These are phyloP conservation scores for Fusarium pseudograminearum DNA, from an alignment of 2,329 filamentous ascomycete species.

Conservation along the genomic window DNA sequence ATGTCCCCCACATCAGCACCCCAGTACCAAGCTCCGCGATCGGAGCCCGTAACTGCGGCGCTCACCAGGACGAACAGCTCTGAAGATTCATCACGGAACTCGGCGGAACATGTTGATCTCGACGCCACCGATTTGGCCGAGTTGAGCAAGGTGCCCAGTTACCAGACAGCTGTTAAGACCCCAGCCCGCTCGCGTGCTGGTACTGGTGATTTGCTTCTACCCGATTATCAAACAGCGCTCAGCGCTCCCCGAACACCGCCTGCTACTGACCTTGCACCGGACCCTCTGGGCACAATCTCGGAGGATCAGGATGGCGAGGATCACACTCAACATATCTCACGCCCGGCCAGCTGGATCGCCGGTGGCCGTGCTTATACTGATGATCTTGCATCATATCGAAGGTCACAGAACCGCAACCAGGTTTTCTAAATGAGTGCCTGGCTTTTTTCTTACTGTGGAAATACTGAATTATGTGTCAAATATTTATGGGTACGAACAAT, in stretches of 20 bases:
- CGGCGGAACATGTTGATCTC: constrained; percentile 68
- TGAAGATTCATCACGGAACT: constrained; percentile 65
- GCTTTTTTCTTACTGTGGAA: constrained; percentile 4
- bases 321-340: constrained; percentile 42
- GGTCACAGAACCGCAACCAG: constrained; percentile 40
- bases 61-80: constrained; percentile 67
- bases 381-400: constrained; percentile 40
- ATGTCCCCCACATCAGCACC: constrained; percentile 57
- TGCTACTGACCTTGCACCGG: constrained; percentile 48
- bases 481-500: constrained; percentile 25
- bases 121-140: constrained; percentile 72
- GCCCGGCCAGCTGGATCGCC: constrained; percentile 42
- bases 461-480: constrained; percentile 8
- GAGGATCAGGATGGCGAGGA: constrained; percentile 49
- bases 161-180: constrained; percentile 77
- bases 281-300: constrained; percentile 51
- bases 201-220: constrained; percentile 64
- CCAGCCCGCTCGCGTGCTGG: constrained; percentile 67
- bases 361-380: constrained; percentile 45
- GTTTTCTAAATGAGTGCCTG: constrained; percentile 25
- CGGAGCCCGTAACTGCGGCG: constrained; percentile 58
- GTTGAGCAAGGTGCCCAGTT: constrained; percentile 80
- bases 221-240: constrained; percentile 74
- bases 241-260: constrained; percentile 65
- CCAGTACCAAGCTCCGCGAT: constrained; percentile 54